A percentile compares a stretch with the other conserved stretches of the same genome.
Evolutionary conservation across 495 filamentous ascomycete species (phyloP).

Genomic region (Achaetomiella virescens): DNA sequence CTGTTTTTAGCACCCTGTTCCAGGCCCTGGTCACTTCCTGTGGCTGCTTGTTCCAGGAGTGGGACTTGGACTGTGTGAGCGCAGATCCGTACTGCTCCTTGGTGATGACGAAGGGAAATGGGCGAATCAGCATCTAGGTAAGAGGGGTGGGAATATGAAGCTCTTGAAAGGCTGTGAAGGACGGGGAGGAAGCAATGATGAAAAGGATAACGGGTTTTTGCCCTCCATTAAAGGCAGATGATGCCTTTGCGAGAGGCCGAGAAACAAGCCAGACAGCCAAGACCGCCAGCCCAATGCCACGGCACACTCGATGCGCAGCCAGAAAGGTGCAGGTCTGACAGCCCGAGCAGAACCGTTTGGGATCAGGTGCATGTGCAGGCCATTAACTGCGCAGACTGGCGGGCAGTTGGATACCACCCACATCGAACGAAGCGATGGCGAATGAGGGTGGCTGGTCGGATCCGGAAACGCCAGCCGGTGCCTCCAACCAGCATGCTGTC

Average conservation of each 20-base stretch:
- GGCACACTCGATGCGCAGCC: slow-evolving; percentile 4
- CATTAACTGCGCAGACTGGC: slow-evolving; percentile 23
- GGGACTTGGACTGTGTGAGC: slow-evolving; percentile 25
- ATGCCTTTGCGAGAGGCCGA: not conserved
- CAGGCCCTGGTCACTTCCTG: slow-evolving; percentile 21
- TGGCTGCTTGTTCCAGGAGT: slow-evolving; percentile 23
- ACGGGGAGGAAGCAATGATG: not conserved
- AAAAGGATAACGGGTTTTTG: too few relatives aligned
- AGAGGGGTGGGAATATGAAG: slow-evolving; percentile 20
- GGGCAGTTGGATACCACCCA: slow-evolving; percentile 8
- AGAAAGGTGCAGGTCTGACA: slow-evolving; percentile 2
- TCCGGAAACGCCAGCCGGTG: too few relatives aligned
- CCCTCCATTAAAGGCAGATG: too few relatives aligned
- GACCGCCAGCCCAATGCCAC: slow-evolving; percentile 9
- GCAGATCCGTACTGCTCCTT: slow-evolving; percentile 20
- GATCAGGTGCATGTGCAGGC: slow-evolving; percentile 22
- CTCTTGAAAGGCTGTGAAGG: not conserved
- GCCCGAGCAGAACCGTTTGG: slow-evolving; percentile 25
- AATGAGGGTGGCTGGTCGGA: not conserved
- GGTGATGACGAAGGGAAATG: slow-evolving; percentile 10
- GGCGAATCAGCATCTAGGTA: slow-evolving; percentile 14
- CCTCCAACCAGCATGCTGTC: too few relatives aligned
- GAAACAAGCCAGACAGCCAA: slow-evolving; percentile 10
- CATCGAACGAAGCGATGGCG: not conserved
- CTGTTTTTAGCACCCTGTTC: slow-evolving; percentile 21